Conservation (phyloP, 2,329 filamentous ascomycete genomes). For the Verticillium klebahnii region DNA sequence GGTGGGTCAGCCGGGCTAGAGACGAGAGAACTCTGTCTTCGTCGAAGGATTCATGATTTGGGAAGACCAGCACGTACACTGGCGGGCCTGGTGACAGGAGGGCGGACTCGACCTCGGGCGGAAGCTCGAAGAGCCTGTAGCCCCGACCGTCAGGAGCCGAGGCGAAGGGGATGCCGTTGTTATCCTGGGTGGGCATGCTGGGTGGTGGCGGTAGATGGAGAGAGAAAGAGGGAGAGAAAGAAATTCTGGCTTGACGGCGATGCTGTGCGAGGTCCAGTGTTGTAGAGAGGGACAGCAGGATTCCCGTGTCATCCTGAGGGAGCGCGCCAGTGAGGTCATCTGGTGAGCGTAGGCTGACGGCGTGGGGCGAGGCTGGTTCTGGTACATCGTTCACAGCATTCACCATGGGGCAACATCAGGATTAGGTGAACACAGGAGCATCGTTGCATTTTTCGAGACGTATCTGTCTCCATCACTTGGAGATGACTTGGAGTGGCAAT, state of each 20-base stretch:
- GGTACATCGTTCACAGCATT: too few relatives aligned
- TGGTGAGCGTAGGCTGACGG: not conserved
- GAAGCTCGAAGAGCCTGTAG: conserved; percentile 60
- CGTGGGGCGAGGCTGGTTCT: too few relatives aligned
- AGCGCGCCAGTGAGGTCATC: not conserved
- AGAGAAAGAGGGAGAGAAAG: not conserved
- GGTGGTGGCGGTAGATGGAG: not conserved
- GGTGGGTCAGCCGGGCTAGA: conserved; percentile 8
- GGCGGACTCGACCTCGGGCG: conserved; percentile 50
- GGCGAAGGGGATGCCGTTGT: conserved; percentile 43
- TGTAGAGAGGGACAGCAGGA: not conserved
- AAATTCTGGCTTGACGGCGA: not conserved
- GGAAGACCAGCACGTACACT: conserved; percentile 33
- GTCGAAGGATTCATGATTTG: not conserved
- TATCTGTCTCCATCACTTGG: too few relatives aligned
- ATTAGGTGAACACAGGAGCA: too few relatives aligned
- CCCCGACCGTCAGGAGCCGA: conserved; percentile 43
- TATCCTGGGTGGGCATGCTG: conserved; percentile 40
- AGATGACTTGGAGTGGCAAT: too few relatives aligned
- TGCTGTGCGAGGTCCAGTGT: not conserved
- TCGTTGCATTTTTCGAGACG: too few relatives aligned
- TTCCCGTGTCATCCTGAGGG: not conserved
- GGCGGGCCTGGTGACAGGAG: conserved; percentile 51
- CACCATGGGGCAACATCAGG: too few relatives aligned
- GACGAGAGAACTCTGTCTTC: not conserved